These are phyloP conservation scores for Podospora anserina DNA, from an alignment of 495 filamentous ascomycete species.

Conservation along the genomic window DNA sequence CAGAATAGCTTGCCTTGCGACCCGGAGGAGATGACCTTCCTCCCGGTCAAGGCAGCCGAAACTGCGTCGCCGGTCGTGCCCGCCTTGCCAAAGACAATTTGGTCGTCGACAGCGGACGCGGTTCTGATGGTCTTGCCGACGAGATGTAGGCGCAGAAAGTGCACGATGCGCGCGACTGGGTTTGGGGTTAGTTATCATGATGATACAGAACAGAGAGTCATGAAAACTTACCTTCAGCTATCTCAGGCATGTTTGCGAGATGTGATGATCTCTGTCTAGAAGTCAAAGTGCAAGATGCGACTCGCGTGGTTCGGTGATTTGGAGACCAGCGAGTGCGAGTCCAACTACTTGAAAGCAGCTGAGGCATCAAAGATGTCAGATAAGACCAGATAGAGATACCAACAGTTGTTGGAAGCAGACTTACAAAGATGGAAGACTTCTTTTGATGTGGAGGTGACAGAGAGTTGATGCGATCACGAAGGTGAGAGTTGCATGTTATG, in stretches of 20 bases:
- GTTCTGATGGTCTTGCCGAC: constrained; percentile 75
- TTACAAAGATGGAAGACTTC: not conserved
- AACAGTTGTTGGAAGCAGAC: no score
- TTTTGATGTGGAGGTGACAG: not conserved
- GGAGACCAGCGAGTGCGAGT: no score
- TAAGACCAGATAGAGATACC: not conserved
- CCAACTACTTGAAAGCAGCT: no score
- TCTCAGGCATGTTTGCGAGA: constrained; percentile 63
- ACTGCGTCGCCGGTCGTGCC: constrained; percentile 73
- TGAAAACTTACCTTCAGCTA: constrained; percentile 60
- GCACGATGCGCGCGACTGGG: constrained; percentile 75
- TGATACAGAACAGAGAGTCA: not conserved
- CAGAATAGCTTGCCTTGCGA: constrained; percentile 98
- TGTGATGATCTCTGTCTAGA: not conserved
- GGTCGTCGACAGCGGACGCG: constrained; percentile 70
- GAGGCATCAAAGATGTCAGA: no score
- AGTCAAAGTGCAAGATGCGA: no score
- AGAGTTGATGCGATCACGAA: not conserved
- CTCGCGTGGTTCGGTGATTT: not conserved
- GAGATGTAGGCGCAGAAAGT: constrained; percentile 74
- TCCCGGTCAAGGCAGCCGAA: constrained; percentile 67
- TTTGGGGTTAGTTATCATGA: constrained; percentile 11
- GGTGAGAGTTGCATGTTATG: not conserved
- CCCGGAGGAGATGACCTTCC: constrained; percentile 68
- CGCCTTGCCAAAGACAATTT: constrained; percentile 81